A percentile compares a stretch with the other conserved stretches of the same genome.
Evolutionary conservation across 495 filamentous ascomycete species (phyloP).

Genomic region (Letharia lupina): DNA sequence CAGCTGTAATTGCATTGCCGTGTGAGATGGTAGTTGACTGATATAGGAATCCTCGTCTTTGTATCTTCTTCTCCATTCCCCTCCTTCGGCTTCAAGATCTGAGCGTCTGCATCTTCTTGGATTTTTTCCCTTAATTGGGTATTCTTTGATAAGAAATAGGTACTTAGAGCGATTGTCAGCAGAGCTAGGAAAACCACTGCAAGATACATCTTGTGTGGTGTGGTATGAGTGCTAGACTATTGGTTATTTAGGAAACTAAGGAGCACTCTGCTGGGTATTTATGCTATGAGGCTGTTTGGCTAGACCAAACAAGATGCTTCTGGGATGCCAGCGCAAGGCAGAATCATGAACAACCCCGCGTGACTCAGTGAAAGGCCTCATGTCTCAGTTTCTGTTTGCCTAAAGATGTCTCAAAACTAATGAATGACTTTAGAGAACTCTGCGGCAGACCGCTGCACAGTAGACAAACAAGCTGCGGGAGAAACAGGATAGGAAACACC

Average conservation of each 20-base stretch:
- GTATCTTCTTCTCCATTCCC: neutral
- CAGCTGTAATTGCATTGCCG: constrained; percentile 46
- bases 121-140: neutral
- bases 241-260: neutral
- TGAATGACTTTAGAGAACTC: neutral
- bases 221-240: neutral
- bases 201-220: constrained; percentile 12
- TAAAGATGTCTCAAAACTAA: neutral
- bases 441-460: neutral
- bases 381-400: neutral
- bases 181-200: constrained; percentile 10
- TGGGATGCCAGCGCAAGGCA: neutral
- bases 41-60: constrained; percentile 28
- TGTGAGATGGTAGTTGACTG: constrained; percentile 44
- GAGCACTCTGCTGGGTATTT: neutral
- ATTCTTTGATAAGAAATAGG: constrained; percentile 2
- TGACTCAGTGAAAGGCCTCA: neutral
- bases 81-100: neutral
- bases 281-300: neutral
- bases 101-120: neutral
- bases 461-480: neutral
- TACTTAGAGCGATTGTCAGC: constrained; percentile 14
- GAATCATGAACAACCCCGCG: neutral
- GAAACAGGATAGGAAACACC: neutral
- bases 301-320: neutral